Evolutionary conservation across 192 early-diverging fungal genomes (phyloP).

Genomic region (Coemansia aciculifera): DNA sequence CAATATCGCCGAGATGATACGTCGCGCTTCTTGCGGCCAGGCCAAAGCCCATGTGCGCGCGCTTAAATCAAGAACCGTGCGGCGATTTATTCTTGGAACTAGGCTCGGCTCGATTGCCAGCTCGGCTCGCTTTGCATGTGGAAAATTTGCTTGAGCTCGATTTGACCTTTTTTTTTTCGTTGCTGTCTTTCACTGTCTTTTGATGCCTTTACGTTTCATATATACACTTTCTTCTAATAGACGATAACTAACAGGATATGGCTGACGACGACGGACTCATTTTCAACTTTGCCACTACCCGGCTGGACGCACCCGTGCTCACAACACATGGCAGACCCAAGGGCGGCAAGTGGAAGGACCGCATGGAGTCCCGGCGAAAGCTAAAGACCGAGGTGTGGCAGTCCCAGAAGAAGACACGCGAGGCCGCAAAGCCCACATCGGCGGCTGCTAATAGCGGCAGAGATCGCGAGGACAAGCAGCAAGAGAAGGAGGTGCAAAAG

Average conservation of each 20-base stretch:
- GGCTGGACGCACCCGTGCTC: constrained; percentile 14
- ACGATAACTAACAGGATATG: constrained; percentile 33
- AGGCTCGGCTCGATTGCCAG: not conserved
- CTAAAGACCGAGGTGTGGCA: constrained; percentile 34
- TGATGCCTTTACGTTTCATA: not conserved
- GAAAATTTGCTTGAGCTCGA: not conserved
- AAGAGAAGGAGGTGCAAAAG: constrained; percentile 36
- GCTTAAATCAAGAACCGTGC: not conserved
- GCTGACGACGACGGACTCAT: constrained; percentile 69
- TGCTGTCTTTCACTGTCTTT: not conserved
- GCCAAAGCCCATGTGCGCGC: not conserved
- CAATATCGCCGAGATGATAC: constrained; percentile 7
- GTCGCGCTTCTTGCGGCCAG: not conserved
- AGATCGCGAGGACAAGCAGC: constrained; percentile 10
- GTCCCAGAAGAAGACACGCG: constrained; percentile 18
- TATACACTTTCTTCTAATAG: not conserved
- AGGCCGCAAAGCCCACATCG: not conserved
- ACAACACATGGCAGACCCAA: constrained; percentile 26
- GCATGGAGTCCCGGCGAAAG: constrained; percentile 38
- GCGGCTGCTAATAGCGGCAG: not conserved
- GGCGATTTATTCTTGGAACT: not conserved
- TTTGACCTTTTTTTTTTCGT: not conserved
- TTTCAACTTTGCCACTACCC: constrained; percentile 59
- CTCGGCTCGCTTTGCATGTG: not conserved
- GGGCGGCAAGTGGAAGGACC: constrained; percentile 55